These are phyloP conservation scores for Coemansia sp. DNA, from an alignment of 192 early-diverging fungal genomes.

Conservation along the genomic window DNA sequence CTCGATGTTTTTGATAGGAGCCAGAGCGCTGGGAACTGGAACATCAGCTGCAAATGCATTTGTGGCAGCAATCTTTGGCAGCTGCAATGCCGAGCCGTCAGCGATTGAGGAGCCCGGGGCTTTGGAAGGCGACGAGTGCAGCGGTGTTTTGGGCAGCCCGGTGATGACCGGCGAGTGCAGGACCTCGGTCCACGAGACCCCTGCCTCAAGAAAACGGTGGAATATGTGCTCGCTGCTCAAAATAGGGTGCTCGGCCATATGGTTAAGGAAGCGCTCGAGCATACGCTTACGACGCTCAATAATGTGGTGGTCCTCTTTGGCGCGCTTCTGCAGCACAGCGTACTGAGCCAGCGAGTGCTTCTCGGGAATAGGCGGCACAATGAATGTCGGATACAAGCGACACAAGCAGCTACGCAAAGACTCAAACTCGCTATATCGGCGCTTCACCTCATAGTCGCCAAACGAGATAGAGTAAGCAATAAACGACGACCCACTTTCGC, in stretches of 20 bases:
- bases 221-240: constrained; percentile 85
- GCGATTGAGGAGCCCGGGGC: constrained; percentile 46
- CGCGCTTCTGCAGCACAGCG: constrained; percentile 72
- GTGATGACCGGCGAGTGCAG: constrained; percentile 70
- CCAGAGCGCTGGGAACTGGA: constrained; percentile 59
- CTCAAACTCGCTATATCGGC: constrained; percentile 97
- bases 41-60: constrained; percentile 45
- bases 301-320: constrained; percentile 88
- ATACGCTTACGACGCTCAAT: constrained; percentile 90
- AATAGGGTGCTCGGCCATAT: constrained; percentile 84
- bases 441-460: constrained; percentile 60
- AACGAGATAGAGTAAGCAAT: constrained; percentile 45
- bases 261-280: constrained; percentile 93
- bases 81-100: constrained; percentile 35
- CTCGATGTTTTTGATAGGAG: constrained; percentile 68
- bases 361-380: constrained; percentile 95
- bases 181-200: constrained; percentile 73
- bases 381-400: constrained; percentile 80
- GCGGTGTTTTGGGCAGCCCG: constrained; percentile 66
- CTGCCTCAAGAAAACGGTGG: constrained; percentile 87
- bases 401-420: constrained; percentile 76
- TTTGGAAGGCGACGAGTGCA: constrained; percentile 59
- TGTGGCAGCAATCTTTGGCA: constrained; percentile 51
- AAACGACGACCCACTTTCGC: constrained; percentile 46
- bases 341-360: constrained; percentile 87